These are phyloP conservation scores for Apiotrichum domesticum DNA, from an alignment of 1,284 basidiomycete species.

Conservation along the genomic window DNA sequence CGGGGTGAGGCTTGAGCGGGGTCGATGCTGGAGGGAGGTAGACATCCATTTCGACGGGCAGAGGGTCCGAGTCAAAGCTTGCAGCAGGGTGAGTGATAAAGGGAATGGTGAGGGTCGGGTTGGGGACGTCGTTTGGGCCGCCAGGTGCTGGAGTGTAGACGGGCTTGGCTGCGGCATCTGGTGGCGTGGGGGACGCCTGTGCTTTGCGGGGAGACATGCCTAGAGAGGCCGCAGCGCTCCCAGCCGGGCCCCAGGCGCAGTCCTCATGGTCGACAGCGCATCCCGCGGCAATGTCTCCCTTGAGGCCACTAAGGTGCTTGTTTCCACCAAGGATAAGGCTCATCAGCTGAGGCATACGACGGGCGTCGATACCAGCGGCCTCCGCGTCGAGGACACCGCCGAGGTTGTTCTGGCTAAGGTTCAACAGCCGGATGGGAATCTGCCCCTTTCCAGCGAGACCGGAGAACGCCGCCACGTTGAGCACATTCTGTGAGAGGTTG, in stretches of 20 bases:
- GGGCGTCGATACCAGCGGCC: slow-evolving; percentile 14
- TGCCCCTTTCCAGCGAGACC: slow-evolving; percentile 15
- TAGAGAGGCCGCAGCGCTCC: not conserved
- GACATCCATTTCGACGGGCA: slow-evolving; percentile 38
- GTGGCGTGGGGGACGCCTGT: not conserved
- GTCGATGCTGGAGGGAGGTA: slow-evolving; percentile 29
- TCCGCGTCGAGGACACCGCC: slow-evolving; percentile 24
- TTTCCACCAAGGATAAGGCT: slow-evolving; percentile 27
- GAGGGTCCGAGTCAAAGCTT: slow-evolving; percentile 40
- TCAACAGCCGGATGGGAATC: slow-evolving; percentile 25
- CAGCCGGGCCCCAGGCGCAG: slow-evolving; percentile 12
- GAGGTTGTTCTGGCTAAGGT: slow-evolving; percentile 31
- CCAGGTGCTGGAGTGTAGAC: slow-evolving; percentile 9
- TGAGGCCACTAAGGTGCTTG: slow-evolving; percentile 19
- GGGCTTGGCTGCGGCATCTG: not conserved
- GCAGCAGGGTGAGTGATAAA: slow-evolving; percentile 37
- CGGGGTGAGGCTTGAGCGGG: slow-evolving; percentile 22
- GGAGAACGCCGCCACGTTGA: slow-evolving; percentile 23
- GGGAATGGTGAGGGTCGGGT: slow-evolving; percentile 29
- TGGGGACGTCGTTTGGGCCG: slow-evolving; percentile 20
- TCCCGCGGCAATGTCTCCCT: slow-evolving; percentile 18
- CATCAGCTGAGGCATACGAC: slow-evolving; percentile 26
- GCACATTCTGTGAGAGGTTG: slow-evolving; percentile 32
- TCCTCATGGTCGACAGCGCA: slow-evolving; percentile 29
- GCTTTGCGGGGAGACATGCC: not conserved